These are phyloP conservation scores for Mrakia hoshinonis DNA, from an alignment of 768 basidiomycete genomes.

Conservation along the genomic window DNA sequence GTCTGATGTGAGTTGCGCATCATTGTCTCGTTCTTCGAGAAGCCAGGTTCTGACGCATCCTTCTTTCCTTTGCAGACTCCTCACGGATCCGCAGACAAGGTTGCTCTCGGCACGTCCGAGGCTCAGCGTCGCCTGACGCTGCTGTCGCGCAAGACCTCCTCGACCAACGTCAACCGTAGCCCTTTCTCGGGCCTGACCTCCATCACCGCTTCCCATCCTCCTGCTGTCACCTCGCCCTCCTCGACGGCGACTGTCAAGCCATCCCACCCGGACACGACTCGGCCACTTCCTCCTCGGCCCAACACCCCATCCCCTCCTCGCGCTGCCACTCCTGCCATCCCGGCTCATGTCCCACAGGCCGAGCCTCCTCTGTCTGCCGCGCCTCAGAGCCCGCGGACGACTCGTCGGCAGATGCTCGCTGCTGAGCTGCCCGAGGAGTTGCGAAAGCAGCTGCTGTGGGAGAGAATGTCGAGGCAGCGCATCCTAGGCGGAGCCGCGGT, in stretches of 20 bases:
- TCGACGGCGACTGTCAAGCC: neutral
- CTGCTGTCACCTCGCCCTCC: neutral
- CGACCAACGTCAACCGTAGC: neutral
- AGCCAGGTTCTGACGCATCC: neutral
- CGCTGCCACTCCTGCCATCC: constrained; percentile 54
- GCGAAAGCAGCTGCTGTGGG: constrained; percentile 72
- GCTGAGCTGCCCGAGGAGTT: constrained; percentile 79
- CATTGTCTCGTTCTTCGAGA: neutral
- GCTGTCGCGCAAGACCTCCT: constrained; percentile 9
- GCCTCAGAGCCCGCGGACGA: constrained; percentile 76
- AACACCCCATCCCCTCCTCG: constrained; percentile 4
- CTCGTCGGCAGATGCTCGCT: constrained; percentile 70
- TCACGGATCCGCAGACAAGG: constrained; percentile 14
- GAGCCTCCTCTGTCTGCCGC: constrained; percentile 39
- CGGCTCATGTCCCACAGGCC: constrained; percentile 34
- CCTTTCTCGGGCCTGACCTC: constrained; percentile 16
- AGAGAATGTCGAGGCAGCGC: constrained; percentile 39
- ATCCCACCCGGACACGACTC: constrained; percentile 11
- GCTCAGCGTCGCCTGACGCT: constrained; percentile 24
- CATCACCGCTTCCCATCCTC: constrained; percentile 4
- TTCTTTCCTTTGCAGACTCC: neutral
- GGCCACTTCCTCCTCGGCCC: constrained; percentile 26
- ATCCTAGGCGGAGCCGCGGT: constrained; percentile 30
- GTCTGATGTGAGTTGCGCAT: constrained; percentile 12
- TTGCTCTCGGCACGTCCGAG: constrained; percentile 24